Evolutionary conservation across 2,329 filamentous ascomycete species (phyloP).

Genomic region (Colletotrichum higginsianum): DNA sequence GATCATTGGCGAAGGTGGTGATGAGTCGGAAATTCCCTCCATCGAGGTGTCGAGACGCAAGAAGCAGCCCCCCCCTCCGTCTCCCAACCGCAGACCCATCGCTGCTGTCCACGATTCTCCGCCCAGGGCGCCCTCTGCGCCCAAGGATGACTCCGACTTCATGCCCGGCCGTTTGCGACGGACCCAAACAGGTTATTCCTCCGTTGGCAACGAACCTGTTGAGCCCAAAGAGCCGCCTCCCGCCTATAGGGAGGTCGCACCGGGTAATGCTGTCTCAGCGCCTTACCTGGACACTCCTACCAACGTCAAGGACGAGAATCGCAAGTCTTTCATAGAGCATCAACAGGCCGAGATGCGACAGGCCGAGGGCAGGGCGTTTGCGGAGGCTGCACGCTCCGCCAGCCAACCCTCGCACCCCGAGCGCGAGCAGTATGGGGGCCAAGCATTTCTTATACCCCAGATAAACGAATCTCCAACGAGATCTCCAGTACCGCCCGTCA

Average conservation of each 20-base stretch:
- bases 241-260: conserved; percentile 48
- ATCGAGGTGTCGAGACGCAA: conserved; percentile 78
- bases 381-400: conserved; percentile 62
- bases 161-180: conserved; percentile 68
- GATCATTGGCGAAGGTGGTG: conserved; percentile 91
- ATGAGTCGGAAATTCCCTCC: conserved; percentile 82
- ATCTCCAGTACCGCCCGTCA: conserved; percentile 37
- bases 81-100: conserved; percentile 47
- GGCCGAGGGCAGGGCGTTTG: conserved; percentile 72
- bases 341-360: conserved; percentile 73
- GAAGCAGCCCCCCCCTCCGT: conserved; percentile 53
- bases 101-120: conserved; percentile 49
- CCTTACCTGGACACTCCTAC: conserved; percentile 60
- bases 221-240: conserved; percentile 32
- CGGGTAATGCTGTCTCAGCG: conserved; percentile 53
- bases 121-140: conserved; percentile 45
- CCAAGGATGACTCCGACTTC: conserved; percentile 60
- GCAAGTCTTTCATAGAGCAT: conserved; percentile 71
- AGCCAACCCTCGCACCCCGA: conserved; percentile 49
- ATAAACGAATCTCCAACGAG: conserved; percentile 40
- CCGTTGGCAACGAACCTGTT: conserved; percentile 47
- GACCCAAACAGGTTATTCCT: conserved; percentile 70
- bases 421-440: conserved; percentile 45
- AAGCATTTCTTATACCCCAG: conserved; percentile 49
- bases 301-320: conserved; percentile 64